Base-by-base conservation (phyloP, 495 filamentous ascomycete species). In the Penicillium tannophilum region DNA sequence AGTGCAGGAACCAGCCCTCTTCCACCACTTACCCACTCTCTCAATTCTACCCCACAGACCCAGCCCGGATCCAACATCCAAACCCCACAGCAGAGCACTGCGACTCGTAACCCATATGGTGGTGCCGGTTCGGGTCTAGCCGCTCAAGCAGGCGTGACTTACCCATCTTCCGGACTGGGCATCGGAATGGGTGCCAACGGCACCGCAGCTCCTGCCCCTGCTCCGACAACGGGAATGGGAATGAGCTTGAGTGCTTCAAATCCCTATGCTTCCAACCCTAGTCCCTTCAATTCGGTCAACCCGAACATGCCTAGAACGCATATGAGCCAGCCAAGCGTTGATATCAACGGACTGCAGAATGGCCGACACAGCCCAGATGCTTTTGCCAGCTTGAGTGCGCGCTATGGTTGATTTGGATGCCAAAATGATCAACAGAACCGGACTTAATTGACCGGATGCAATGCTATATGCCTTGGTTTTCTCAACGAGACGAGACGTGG, bases 351-450 rank as follows among this genome's bases (percentile, higher is more conserved):
- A 43, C 86, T 86, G 77, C 87, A 80, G 77, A 86, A 82, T 60
- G 93, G 93, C 9, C 81, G 93, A 45, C 92, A 97, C 72, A 96
- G 92, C 64, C 94, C 94, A 17, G 94, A 98, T 77, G 93, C 94
- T 31, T 98, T 98, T 83, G 88, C 92, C n/a, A 93, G 90, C 64
- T 76, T 98, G 69, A 97, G 93, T 70, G 87, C 91, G 51, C 70
- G 76, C 52, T 75, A 76, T 55, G 69, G 68, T 49, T 76, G 56
- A 68, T 43, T 26, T 35, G 8, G n/a, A 19, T 42, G 55, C n/a
- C 33, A 4, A 39, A 26, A 55, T 55, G 43, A 14, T 44, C 44
- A 16, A 59, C 45, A 19, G 45, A 31, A 41, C 49, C 10, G 17
- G 31, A 14, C 20, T 16, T 26, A 36, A n/a, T 14, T 28, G 42